Evolutionary conservation across 2,329 filamentous ascomycete genomes (phyloP).

Genomic region (Fusarium floridanum): DNA sequence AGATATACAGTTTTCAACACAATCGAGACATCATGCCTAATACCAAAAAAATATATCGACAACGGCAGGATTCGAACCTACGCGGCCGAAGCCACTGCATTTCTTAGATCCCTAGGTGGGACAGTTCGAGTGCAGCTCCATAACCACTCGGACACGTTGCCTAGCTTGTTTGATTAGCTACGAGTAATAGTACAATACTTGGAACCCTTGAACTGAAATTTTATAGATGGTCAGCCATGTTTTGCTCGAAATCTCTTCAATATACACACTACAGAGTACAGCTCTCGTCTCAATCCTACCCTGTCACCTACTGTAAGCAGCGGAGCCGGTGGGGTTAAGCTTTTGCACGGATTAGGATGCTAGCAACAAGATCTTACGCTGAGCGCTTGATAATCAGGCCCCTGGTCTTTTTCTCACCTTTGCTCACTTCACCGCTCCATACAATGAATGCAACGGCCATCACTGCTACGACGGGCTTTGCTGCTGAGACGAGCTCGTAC

Average conservation of each 20-base stretch:
- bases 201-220: neutral
- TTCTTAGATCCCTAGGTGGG: no score
- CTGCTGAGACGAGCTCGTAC: neutral
- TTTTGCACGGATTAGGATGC: neutral
- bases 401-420: neutral
- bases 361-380: neutral
- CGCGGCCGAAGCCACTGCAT: no score
- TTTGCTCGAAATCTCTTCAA: neutral
- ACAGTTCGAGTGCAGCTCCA: no score
- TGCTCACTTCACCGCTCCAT: neutral
- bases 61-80: no score
- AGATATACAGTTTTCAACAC: no score
- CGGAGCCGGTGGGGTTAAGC: neutral
- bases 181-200: neutral
- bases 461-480: neutral
- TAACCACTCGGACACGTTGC: no score
- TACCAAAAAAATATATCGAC: no score
- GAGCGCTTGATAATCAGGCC: neutral
- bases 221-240: neutral
- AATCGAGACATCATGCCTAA: no score
- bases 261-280: neutral
- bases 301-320: neutral
- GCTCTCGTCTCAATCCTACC: neutral
- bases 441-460: constrained; percentile 17
- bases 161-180: no score